phyloP scores from a whole-genome alignment of 1,139 yeast species.

The Hanseniaspora uvarum region DNA sequence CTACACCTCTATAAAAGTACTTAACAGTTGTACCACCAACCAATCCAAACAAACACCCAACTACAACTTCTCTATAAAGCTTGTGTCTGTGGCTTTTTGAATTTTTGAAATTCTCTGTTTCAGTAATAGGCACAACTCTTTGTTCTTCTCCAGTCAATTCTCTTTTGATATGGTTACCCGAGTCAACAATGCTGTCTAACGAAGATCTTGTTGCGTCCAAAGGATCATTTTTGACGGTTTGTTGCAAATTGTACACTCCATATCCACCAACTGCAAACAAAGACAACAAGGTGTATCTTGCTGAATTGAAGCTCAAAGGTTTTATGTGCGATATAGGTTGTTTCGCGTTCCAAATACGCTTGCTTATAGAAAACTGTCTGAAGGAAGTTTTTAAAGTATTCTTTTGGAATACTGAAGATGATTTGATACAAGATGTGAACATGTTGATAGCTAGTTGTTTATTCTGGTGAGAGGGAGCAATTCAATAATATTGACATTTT shows the following conservation, averaged over 20 bases:
- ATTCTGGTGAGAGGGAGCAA: background rate
- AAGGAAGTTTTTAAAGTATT: background rate
- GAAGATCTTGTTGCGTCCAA: background rate
- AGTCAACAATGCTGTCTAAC: background rate
- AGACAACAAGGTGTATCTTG: background rate
- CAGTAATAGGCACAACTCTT: background rate
- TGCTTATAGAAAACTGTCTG: background rate
- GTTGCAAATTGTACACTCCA: background rate
- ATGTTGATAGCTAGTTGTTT: background rate
- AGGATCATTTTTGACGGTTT: background rate
- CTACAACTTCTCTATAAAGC: conserved; percentile 15
- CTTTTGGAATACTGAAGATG: background rate
- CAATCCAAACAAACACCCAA: conserved; percentile 14
- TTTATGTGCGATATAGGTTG: background rate
- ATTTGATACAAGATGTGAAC: conserved; percentile 4
- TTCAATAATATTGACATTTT: background rate
- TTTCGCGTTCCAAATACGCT: background rate
- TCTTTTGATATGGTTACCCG: background rate
- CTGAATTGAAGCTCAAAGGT: background rate
- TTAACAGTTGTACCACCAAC: conserved; percentile 12
- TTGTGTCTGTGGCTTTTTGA: conserved; percentile 5
- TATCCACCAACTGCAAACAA: background rate
- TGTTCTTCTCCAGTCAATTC: background rate
- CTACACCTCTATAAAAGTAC: conserved; percentile 4
- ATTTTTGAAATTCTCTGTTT: background rate